Evolutionary conservation across 2,329 filamentous ascomycete species (phyloP), one percentile per base, ranked within the genome.

Genomic region (Fusarium sp.): DNA sequence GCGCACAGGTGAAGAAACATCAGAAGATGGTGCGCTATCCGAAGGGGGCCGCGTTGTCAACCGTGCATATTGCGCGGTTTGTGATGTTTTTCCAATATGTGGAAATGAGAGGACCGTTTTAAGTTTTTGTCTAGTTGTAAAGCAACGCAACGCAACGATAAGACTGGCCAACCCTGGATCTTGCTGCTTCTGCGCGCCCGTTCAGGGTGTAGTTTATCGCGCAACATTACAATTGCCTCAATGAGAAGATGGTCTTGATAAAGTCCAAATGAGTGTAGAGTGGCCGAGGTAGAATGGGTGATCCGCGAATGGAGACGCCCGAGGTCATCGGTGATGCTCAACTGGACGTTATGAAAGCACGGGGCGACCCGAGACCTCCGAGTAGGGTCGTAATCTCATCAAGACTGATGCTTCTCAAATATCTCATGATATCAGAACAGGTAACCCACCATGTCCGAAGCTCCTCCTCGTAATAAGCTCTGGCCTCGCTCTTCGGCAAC

Each of bases 401-500:
- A 46, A 66, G 54, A 45, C 29, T 57, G 48, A 55, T 49, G 27
- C 38, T 35, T 56, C 54, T 67, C n/a, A 45, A 57, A 37, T 72
- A 66, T 72, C 69, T 69, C 70, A 70, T 66, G 65, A 70, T 45
- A 37, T 39, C 21, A 18, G n/a, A 25, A 27, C 15, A 51, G 58
- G 44, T 60, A 59, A 21, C 45, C 45, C 54, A 56, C 51, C 65
- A 71, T 48, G 52, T 38, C 49, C 18, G 29, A 56, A 37, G 42
- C 49, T 46, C 35, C 45, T 61, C 25, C 27, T 44, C 18, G 21
- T 25, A 46, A 51, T 35, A 54, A 44, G 31, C 27, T 60, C 33
- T 57, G 56, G 25, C 55, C 39, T 61, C 38, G 44, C 38, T 42
- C 29, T 63, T 44, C 12, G 37, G 39, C 25, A 19, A 35, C 29